Evolutionary conservation across 495 filamentous ascomycete genomes (phyloP).

Genomic region (Hypoxylon subgilvum): DNA sequence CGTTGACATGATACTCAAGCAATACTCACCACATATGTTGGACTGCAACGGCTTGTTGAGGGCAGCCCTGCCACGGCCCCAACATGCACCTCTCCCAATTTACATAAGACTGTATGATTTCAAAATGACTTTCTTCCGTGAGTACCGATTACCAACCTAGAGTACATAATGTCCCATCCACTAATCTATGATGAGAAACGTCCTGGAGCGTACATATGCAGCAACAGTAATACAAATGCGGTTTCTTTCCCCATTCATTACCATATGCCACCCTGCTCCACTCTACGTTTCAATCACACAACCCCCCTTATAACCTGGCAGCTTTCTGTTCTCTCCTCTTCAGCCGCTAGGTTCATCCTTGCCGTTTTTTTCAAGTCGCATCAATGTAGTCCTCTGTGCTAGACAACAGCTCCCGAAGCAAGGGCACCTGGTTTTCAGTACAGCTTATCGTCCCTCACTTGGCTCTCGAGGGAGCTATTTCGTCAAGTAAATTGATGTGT

Average conservation of each 20-base stretch:
- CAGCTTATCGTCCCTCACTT: constrained; percentile 33
- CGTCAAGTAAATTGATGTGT: constrained; percentile 4
- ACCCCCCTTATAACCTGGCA: constrained; percentile 29
- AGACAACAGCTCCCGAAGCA: constrained; percentile 3
- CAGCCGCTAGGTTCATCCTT: constrained; percentile 34
- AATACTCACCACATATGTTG: too few relatives aligned
- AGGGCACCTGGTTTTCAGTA: constrained; percentile 26
- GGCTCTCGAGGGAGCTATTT: constrained; percentile 14
- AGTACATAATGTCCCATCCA: constrained; percentile 52
- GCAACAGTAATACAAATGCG: constrained; percentile 51
- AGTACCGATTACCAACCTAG: constrained; percentile 48
- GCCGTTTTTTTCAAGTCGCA: constrained; percentile 12
- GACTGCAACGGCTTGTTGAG: too few relatives aligned
- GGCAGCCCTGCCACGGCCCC: too few relatives aligned
- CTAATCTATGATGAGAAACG: constrained; percentile 52
- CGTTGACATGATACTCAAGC: too few relatives aligned
- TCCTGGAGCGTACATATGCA: constrained; percentile 45
- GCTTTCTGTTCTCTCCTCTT: constrained; percentile 37
- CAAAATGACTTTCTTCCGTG: constrained; percentile 27
- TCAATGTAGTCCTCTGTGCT: constrained; percentile 22
- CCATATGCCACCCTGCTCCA: constrained; percentile 47
- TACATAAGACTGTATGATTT: constrained; percentile 9
- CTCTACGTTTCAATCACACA: constrained; percentile 26
- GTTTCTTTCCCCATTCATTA: constrained; percentile 47
- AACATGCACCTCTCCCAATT: too few relatives aligned